A percentile compares a stretch with the other conserved stretches of the same genome.
Conservation (phyloP, 352 stramenopile species). For the Globisporangium alternatum region DNA sequence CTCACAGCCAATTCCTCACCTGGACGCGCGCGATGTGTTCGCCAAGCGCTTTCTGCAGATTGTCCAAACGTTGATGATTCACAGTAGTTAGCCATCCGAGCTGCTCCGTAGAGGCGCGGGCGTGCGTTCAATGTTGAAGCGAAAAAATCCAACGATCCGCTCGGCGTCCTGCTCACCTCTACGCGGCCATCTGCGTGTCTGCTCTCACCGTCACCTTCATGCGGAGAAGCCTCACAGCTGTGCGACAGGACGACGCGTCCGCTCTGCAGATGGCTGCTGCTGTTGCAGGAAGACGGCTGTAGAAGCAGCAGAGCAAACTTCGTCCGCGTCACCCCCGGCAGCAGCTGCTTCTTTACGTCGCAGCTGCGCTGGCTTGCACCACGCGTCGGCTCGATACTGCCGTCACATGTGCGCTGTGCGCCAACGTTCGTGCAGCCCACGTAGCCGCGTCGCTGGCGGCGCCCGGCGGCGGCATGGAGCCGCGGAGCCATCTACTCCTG, state of each 20-base stretch:
- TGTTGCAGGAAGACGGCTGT: neutral
- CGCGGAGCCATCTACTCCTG: constrained; percentile 1
- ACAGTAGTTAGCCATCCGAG: constrained; percentile 1
- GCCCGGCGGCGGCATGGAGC: neutral
- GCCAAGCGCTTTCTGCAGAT: constrained; percentile 1
- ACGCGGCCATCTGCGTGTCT: neutral
- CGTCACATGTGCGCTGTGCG: neutral
- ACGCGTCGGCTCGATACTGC: neutral
- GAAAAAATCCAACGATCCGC: neutral
- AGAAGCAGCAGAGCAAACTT: constrained; percentile 12
- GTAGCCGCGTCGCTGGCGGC: constrained; percentile 26
- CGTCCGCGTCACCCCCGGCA: neutral
- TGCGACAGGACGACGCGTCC: neutral
- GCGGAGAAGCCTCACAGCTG: neutral
- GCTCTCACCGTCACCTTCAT: neutral
- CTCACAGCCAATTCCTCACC: constrained; percentile 1
- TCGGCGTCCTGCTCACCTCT: constrained; percentile 1
- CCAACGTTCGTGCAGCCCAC: constrained; percentile 33
- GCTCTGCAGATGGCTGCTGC: neutral
- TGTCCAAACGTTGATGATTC: neutral
- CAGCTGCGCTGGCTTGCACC: neutral
- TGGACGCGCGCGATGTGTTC: constrained; percentile 18
- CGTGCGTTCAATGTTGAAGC: neutral
- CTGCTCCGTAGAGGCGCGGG: neutral
- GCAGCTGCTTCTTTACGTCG: neutral